Evolutionary conservation across 805 yeast species (phyloP), one percentile per base, ranked within the genome.

Genomic region (Sugiyamaella smithiae): DNA sequence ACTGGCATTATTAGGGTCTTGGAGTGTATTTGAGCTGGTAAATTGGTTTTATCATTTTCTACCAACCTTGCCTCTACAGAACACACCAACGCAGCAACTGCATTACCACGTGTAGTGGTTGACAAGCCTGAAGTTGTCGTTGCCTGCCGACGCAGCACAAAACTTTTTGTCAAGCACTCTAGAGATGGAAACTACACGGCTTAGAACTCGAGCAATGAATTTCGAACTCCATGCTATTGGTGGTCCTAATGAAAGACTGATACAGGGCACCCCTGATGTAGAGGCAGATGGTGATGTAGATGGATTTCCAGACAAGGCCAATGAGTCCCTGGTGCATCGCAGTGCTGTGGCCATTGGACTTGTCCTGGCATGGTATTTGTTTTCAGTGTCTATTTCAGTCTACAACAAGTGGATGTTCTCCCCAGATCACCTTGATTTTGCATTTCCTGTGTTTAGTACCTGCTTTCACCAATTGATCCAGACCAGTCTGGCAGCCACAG

Each of bases 371-470:
- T 67, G 73, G 73, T 70, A 68, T 53, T 37, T 57, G 7, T 70
- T 69, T 52, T 66, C 71, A 14, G 60, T 70, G 16, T 52, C 68
- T 3, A 52, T 70, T 12, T 65, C 70, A 5, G 62, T 70, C 33
- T 93, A 91, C 70, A 93, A 93, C 72, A 90, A 90, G 69, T 89
- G 97, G 97, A 91, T 91, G 97, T 93, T 91, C 70, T 90, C 91
- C 33, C 64, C 67, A 4, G 74, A 77, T 7, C 85, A 88, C 16
- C 71, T 90, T 48, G 80, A 86, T 61, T 84, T 93, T 59, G 78
- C 80, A 26, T 93, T 81, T 62, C 99, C 99, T 1, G 77, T 93
- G 19, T 68, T 90, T 24, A 80, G 90, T 46, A 93, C 99, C 0
- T 73, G 90, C 3, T 75, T 83, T 57, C 99, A 93, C 68, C 98